phyloP scores from a whole-genome alignment of 176 grass and related monocot genomes.

The Oryza nivara region DNA sequence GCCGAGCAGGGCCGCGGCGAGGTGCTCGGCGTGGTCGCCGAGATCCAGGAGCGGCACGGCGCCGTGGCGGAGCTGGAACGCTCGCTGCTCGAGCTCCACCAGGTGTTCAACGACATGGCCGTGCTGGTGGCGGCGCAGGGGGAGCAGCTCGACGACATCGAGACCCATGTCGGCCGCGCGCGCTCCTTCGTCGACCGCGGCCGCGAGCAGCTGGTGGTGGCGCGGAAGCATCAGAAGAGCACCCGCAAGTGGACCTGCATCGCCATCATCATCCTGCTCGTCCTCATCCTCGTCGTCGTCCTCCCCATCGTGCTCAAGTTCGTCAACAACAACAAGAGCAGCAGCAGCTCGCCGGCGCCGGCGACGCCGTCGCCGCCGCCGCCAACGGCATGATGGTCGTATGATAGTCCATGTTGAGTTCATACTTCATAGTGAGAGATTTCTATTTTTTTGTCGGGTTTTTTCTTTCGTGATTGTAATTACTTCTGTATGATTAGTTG shows the following conservation, averaged over 20 bases:
- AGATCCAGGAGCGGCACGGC: conserved; percentile 93
- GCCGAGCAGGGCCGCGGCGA: conserved; percentile 75
- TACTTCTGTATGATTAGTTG: neutral
- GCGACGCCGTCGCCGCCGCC: no score
- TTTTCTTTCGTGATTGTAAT: conserved; percentile 13
- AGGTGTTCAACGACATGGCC: conserved; percentile 98
- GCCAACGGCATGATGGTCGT: neutral
- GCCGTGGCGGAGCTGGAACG: conserved; percentile 79
- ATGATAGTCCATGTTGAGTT: neutral
- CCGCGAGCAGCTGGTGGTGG: conserved; percentile 69
- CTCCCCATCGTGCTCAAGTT: conserved; percentile 61
- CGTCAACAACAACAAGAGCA: conserved; percentile 18
- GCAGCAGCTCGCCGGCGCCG: neutral
- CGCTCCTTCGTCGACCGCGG: conserved; percentile 73
- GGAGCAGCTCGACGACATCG: conserved; percentile 90
- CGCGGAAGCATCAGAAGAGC: conserved; percentile 72
- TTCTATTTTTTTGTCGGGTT: neutral
- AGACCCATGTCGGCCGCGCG: conserved; percentile 72
- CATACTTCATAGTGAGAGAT: neutral
- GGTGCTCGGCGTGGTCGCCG: conserved; percentile 73
- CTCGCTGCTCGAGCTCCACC: conserved; percentile 79
- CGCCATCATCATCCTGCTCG: conserved; percentile 60
- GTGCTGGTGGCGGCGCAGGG: conserved; percentile 85
- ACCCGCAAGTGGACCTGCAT: conserved; percentile 70
- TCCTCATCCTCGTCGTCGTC: conserved; percentile 62